phyloP scores from a whole-genome alignment of 2,329 filamentous ascomycete species.

The Herpotrichia juniperi region DNA sequence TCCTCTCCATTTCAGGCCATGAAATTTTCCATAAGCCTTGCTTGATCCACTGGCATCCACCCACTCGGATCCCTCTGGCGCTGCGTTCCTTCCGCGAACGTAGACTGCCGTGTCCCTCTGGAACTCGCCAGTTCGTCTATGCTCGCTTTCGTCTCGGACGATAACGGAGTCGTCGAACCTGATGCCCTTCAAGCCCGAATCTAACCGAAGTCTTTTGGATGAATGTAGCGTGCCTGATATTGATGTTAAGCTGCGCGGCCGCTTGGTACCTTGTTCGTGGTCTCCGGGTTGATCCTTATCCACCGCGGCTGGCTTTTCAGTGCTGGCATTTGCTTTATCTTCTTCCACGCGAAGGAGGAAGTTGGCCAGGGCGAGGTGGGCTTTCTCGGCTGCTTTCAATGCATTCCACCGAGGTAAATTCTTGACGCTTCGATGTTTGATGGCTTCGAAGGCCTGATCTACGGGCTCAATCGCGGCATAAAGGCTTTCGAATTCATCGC shows the following conservation, averaged over 20 bases:
- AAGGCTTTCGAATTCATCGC: slow-evolving; percentile 20
- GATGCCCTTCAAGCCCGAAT: slow-evolving; percentile 3
- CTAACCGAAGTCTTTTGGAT: neutral
- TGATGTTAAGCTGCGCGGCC: slow-evolving; percentile 5
- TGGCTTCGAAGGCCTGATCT: slow-evolving; percentile 16
- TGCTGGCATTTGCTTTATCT: slow-evolving; percentile 2
- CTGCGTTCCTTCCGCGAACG: slow-evolving; percentile 31
- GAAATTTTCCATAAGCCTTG: slow-evolving; percentile 28
- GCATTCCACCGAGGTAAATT: slow-evolving; percentile 18
- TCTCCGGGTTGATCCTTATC: slow-evolving; percentile 3
- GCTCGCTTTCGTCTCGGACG: slow-evolving; percentile 7
- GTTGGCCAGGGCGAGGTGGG: slow-evolving; percentile 31
- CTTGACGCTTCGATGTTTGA: slow-evolving; percentile 17
- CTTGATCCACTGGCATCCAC: slow-evolving; percentile 35
- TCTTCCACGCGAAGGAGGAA: slow-evolving; percentile 29
- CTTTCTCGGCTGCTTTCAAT: slow-evolving; percentile 15
- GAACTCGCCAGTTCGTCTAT: slow-evolving; percentile 5
- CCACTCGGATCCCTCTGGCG: slow-evolving; percentile 27
- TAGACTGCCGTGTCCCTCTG: slow-evolving; percentile 25
- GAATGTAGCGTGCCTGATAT: neutral
- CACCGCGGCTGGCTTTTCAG: slow-evolving; percentile 1
- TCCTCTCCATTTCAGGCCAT: slow-evolving; percentile 27
- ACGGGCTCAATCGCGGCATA: slow-evolving; percentile 17
- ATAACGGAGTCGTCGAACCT: slow-evolving; percentile 13
- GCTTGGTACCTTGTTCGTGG: slow-evolving; percentile 7